Evolutionary conservation across 345 rosid species (phyloP).

Genomic region (Adansonia digitata): DNA sequence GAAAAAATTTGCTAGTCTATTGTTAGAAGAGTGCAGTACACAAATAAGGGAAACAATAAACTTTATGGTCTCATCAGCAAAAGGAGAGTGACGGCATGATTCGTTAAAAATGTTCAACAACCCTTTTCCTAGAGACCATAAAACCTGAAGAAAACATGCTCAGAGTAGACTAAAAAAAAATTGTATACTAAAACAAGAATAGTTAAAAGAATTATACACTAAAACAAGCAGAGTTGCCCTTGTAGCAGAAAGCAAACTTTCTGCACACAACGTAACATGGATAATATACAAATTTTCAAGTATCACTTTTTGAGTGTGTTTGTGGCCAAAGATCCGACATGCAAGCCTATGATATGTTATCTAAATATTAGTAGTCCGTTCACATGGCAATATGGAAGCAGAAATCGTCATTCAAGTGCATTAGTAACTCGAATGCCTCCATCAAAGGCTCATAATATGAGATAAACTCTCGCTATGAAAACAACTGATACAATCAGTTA

Average conservation of each 20-base stretch:
- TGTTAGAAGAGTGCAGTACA: neutral
- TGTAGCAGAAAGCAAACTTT: neutral
- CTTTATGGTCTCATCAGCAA: conserved; percentile 5
- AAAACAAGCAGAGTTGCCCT: neutral
- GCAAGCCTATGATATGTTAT: neutral
- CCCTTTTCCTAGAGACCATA: neutral
- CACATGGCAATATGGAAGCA: neutral
- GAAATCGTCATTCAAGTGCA: neutral
- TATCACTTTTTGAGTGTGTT: neutral
- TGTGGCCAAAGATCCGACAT: neutral
- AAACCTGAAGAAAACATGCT: neutral
- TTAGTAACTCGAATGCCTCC: neutral
- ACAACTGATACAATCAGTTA: neutral
- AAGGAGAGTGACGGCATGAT: neutral
- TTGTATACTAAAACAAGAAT: neutral
- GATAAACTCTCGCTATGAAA: neutral
- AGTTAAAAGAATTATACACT: neutral
- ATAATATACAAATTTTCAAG: neutral
- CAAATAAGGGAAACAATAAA: neutral
- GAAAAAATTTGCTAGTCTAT: neutral
- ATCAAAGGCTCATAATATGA: neutral
- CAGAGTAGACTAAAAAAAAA: neutral
- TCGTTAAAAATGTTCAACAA: neutral
- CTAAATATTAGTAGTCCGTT: neutral
- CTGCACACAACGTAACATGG: neutral